Percentiles rank a stretch among this genome's conserved stretches.
Evolutionary conservation across 257 asterid genomes (phyloP).

Genomic region (Jaltomata sinuosa): DNA sequence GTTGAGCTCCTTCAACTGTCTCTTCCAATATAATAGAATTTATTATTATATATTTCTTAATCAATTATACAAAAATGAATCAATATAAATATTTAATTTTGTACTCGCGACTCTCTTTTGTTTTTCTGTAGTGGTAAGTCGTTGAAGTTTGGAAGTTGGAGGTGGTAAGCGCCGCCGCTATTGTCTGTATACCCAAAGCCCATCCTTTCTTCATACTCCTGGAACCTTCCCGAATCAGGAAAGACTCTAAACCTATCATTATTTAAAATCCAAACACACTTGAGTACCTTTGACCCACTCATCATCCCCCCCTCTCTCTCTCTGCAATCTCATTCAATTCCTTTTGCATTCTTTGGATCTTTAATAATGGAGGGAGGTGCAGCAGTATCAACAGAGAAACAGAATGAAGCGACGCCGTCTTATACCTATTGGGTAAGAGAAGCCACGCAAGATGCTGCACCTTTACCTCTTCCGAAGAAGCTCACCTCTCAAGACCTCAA

Average conservation of each 20-base stretch:
- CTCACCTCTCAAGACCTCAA: constrained; percentile 33
- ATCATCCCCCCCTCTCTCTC: background rate
- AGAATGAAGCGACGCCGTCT: constrained; percentile 22
- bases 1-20: too few species aligned
- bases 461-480: constrained; percentile 47
- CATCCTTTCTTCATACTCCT: background rate
- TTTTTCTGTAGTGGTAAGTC: too few species aligned
- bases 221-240: background rate
- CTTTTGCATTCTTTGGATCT: background rate
- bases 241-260: background rate
- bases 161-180: background rate
- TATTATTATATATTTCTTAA: too few species aligned
- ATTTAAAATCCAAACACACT: background rate
- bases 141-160: background rate
- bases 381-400: constrained; percentile 22
- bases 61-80: too few species aligned
- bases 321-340: background rate
- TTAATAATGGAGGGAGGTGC: constrained; percentile 38
- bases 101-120: too few species aligned
- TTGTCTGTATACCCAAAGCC: background rate
- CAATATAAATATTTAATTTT: too few species aligned
- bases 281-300: background rate
- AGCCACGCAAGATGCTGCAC: constrained; percentile 47
- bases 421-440: constrained; percentile 60
- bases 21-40: too few species aligned